These are phyloP conservation scores for Penicillium sclerotigenum DNA, from an alignment of 2,329 filamentous ascomycete genomes.

Conservation along the genomic window DNA sequence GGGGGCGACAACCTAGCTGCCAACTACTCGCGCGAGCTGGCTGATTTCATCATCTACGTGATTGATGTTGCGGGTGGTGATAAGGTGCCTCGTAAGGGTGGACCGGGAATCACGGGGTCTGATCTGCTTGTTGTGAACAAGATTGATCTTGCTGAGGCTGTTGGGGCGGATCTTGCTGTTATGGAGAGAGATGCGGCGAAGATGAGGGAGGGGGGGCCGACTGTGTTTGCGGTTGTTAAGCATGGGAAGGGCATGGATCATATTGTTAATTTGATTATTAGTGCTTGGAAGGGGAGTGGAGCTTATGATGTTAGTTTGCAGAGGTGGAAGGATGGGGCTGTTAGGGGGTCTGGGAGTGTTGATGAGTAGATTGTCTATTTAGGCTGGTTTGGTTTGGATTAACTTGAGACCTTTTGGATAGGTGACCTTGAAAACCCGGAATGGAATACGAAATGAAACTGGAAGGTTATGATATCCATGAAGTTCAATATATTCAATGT, in stretches of 20 bases:
- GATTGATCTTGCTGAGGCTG: conserved; percentile 85
- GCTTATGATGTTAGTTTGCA: conserved; percentile 53
- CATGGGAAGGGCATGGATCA: conserved; percentile 78
- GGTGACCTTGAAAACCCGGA: neutral
- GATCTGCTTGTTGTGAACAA: conserved; percentile 95
- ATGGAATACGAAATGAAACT: neutral
- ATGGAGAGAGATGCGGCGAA: conserved; percentile 94
- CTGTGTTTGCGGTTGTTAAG: conserved; percentile 97
- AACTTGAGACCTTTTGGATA: neutral
- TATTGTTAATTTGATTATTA: conserved; percentile 83
- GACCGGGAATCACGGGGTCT: conserved; percentile 93
- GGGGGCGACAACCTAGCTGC: conserved; percentile 96
- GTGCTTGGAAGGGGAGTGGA: conserved; percentile 88
- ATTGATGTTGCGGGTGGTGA: conserved; percentile 96
- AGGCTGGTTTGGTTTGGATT: neutral
- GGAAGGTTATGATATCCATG: neutral
- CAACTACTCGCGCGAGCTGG: conserved; percentile 92
- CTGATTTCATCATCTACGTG: conserved; percentile 97
- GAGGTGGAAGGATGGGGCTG: conserved; percentile 45
- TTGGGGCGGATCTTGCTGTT: conserved; percentile 84
- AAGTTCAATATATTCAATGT: conserved; percentile 8
- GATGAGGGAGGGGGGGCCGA: conserved; percentile 93
- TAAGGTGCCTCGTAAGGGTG: conserved; percentile 94
- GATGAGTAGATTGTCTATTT: conserved; percentile 21
- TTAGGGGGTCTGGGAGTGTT: conserved; percentile 36